Evolutionary conservation across 129 eudicot species (phyloP), one percentile per base, ranked within the genome.

Genomic region (Silybum marianum): DNA sequence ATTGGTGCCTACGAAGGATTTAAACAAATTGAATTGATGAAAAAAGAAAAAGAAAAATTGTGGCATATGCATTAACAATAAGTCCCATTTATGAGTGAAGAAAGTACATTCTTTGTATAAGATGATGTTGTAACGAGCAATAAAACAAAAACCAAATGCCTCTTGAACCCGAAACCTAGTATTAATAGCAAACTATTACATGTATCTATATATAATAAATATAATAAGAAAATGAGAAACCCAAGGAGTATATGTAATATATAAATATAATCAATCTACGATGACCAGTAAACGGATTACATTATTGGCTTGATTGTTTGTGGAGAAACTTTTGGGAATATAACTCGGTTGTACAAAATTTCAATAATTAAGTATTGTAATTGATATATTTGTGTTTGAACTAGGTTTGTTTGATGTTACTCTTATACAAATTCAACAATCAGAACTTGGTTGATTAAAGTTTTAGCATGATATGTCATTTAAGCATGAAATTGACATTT

Each of bases 1-100:
- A 73, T 91, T 86, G 65, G 95, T 89, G 65, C 99, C 99, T 96
- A 81, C 34, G 80, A 54, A 54, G 86, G 25, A 81, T 24, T 32
- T 72, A 71, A 63, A 74, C 74, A 62, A 67, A 81, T 22, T 16
- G 73, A 32, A 21, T 40, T 39, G 62, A 63, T 12, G n/a, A 77
- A 70, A 70, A 70, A 18, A 70, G 11, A 69, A 78, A 18, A 51
- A 28, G 26, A 46, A 19, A 28, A 19, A 28, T 25, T 9, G 30
- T 28, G 74, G 11, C 44, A 18, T 40, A 69, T 28, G 30, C 8
- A 58, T 19, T 22, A 24, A 77, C 1, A 46, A 73, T 21, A 60
- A 74, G 60, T 48, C 60, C n/a, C n/a, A n/a, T n/a, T n/a, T n/a
- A 48, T 13, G 60, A 48, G 60, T 2, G n/a, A 48, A 12, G 58